These are phyloP conservation scores for Cymbopogon citratus DNA, from an alignment of 176 grass and related monocot genomes.

Conservation along the genomic window DNA sequence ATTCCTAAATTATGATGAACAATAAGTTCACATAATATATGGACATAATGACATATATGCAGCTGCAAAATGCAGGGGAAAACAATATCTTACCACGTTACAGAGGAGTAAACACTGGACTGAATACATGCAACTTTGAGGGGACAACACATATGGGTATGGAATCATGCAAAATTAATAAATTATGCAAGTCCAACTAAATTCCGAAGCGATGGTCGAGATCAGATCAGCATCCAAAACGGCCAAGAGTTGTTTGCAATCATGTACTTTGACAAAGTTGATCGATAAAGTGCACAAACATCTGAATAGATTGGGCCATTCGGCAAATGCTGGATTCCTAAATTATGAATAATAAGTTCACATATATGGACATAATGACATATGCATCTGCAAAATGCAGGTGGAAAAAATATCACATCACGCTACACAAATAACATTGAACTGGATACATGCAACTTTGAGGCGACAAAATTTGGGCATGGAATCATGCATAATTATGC, in stretches of 20 bases:
- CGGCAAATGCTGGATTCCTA: not conserved
- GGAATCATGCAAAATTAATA: conserved; percentile 24
- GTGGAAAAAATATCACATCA: not conserved
- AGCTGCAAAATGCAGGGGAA: not conserved
- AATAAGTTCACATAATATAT: conserved; percentile 7
- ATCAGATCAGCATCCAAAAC: conserved; percentile 88
- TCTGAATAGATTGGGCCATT: not conserved
- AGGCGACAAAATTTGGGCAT: conserved; percentile 22
- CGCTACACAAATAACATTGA: not conserved
- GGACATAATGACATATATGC: not conserved
- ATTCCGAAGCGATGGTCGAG: conserved; percentile 80
- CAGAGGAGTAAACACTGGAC: not conserved
- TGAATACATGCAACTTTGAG: not conserved
- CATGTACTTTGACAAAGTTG: not conserved
- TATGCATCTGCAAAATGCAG: not conserved
- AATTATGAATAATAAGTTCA: not conserved
- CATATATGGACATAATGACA: conserved; percentile 6
- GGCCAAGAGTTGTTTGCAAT: not conserved
- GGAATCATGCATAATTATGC: conserved; percentile 14
- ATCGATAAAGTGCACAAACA: not conserved
- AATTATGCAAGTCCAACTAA: conserved; percentile 2
- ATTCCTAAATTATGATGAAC: not conserved
- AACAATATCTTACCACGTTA: not conserved
- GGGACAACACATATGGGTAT: conserved; percentile 27
- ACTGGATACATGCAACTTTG: not conserved